phyloP scores from a whole-genome alignment of 129 eudicot genomes.

The Centrapalus pauciflorus region DNA sequence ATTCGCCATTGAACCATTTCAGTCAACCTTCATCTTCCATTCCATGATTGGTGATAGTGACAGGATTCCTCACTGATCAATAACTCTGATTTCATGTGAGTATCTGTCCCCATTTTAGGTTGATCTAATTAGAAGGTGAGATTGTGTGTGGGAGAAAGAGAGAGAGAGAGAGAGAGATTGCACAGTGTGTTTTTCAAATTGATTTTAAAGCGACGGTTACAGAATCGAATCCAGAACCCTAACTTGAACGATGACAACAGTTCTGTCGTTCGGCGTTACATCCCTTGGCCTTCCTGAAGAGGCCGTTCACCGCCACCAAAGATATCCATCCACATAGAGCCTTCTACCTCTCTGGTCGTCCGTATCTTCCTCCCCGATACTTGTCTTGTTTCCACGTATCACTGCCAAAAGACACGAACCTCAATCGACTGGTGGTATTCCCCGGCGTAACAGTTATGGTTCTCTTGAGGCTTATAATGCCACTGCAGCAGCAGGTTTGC shows the following conservation, averaged over 20 bases:
- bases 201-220: conserved; percentile 55
- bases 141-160: conserved; percentile 29
- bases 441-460: conserved; percentile 42
- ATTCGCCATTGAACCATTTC: background rate
- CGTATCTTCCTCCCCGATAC: conserved; percentile 70
- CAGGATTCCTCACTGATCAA: background rate
- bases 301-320: conserved; percentile 64
- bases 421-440: background rate
- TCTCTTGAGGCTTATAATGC: no score
- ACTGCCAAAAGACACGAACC: conserved; percentile 14
- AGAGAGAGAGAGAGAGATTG: conserved; percentile 55
- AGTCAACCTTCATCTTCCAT: background rate
- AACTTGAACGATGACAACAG: conserved; percentile 19
- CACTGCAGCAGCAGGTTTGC: background rate
- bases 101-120: background rate
- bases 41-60: background rate
- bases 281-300: conserved; percentile 76
- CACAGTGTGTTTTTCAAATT: conserved; percentile 67
- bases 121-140: background rate
- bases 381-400: conserved; percentile 33
- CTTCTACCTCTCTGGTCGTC: conserved; percentile 49
- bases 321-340: conserved; percentile 71
- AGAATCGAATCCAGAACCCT: conserved; percentile 49
- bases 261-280: conserved; percentile 59
- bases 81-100: background rate